Conservation (phyloP, 2,329 filamentous ascomycete genomes). For the Chaetomium strumarium region DNA sequence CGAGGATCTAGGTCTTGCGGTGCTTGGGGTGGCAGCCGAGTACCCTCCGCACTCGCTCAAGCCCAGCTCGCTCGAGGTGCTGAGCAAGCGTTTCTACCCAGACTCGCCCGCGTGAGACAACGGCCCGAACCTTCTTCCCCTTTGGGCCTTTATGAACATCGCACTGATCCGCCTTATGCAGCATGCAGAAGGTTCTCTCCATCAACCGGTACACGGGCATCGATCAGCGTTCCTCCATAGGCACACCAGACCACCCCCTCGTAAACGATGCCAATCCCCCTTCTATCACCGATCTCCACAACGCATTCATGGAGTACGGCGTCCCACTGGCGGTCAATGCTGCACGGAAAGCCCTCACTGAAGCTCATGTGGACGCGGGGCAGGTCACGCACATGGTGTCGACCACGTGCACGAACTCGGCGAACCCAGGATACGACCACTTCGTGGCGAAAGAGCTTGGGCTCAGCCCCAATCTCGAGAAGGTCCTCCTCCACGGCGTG, state of each 20-base stretch:
- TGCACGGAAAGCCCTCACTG: constrained; percentile 48
- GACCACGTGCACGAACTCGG: constrained; percentile 63
- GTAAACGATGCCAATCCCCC: constrained; percentile 52
- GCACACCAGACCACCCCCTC: constrained; percentile 53
- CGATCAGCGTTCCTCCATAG: constrained; percentile 56
- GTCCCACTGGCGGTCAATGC: constrained; percentile 52
- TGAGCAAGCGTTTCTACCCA: constrained; percentile 53
- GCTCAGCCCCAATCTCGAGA: constrained; percentile 53
- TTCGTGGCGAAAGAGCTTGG: constrained; percentile 55
- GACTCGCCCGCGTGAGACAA: constrained; percentile 51
- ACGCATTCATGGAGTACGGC: constrained; percentile 50
- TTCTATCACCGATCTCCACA: constrained; percentile 50
- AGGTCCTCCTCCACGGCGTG: constrained; percentile 59
- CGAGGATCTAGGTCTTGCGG: constrained; percentile 52
- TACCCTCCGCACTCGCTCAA: constrained; percentile 54
- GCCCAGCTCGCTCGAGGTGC: constrained; percentile 43
- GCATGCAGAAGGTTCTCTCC: constrained; percentile 56
- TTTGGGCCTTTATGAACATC: background rate
- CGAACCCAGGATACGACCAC: constrained; percentile 64
- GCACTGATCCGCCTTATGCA: constrained; percentile 27
- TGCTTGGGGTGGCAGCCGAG: constrained; percentile 52
- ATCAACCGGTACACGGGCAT: constrained; percentile 63
- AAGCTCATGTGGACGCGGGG: constrained; percentile 44
- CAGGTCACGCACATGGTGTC: constrained; percentile 62
- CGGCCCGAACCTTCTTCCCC: background rate